Conservation (phyloP, 75 land plant species). For the Chamaecyparis obtusa region DNA sequence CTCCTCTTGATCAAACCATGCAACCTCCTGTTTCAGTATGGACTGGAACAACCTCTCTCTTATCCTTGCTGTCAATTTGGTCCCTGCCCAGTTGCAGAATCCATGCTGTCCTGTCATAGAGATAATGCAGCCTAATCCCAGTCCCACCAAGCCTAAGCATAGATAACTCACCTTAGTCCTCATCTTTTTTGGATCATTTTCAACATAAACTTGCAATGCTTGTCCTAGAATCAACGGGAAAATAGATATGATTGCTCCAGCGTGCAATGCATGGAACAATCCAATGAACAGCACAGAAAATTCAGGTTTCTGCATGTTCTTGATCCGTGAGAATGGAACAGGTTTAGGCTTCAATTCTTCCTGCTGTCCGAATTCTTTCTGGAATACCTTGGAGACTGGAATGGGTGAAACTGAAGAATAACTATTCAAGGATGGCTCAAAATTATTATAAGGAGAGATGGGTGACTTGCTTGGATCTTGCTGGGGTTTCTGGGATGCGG, state of each 20-base stretch:
- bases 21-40: conserved; percentile 49
- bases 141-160: conserved; percentile 29
- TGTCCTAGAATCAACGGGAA: conserved; percentile 42
- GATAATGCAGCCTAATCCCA: conserved; percentile 40
- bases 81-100: conserved; percentile 50
- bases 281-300: conserved; percentile 27
- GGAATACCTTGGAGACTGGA: conserved; percentile 8
- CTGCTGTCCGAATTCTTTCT: background rate
- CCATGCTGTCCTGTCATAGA: conserved; percentile 48
- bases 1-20: conserved; percentile 52
- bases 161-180: conserved; percentile 30
- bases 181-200: conserved; percentile 16
- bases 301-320: conserved; percentile 43
- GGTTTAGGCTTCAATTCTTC: conserved; percentile 1
- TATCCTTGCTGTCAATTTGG: conserved; percentile 32
- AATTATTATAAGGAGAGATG: background rate
- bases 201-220: conserved; percentile 40
- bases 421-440: conserved; percentile 17
- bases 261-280: conserved; percentile 29
- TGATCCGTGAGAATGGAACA: conserved; percentile 25
- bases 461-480: background rate
- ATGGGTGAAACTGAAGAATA: background rate
- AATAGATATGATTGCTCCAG: conserved; percentile 47
- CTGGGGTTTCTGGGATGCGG: conserved; percentile 25
- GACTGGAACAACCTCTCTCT: conserved; percentile 33